Percentiles rank a stretch among this genome's conserved stretches.
These are phyloP conservation scores for Adansonia grandidieri DNA, from an alignment of 441 rosid species.

Conservation along the genomic window DNA sequence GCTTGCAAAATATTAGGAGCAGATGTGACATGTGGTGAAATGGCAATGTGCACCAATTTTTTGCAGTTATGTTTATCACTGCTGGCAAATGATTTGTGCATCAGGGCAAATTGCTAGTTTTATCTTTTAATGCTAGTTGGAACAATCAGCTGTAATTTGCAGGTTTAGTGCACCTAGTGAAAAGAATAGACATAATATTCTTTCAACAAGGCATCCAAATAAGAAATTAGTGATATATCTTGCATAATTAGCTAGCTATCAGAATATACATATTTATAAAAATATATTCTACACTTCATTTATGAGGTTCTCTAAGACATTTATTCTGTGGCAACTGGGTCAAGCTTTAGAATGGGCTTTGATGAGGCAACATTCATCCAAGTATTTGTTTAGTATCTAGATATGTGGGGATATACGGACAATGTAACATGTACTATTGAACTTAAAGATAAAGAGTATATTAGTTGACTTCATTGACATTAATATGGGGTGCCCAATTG, in stretches of 20 bases:
- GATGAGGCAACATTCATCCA: constrained; percentile 83
- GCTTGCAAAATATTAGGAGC: constrained; percentile 89
- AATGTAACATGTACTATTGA: constrained; percentile 75
- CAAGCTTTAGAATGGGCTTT: constrained; percentile 98
- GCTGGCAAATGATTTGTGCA: constrained; percentile 17
- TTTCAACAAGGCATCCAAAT: neutral
- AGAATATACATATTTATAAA: neutral
- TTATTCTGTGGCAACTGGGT: constrained; percentile 51
- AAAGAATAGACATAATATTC: neutral
- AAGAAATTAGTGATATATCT: constrained; percentile 8
- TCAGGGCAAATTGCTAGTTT: constrained; percentile 7
- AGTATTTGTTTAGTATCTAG: constrained; percentile 89
- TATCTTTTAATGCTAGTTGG: constrained; percentile 12
- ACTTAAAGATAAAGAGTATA: constrained; percentile 79
- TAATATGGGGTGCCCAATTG: constrained; percentile 97
- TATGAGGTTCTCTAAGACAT: neutral
- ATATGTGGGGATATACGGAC: constrained; percentile 84
- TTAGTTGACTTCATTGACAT: constrained; percentile 85
- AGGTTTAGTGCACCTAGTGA: neutral
- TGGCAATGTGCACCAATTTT: constrained; percentile 97
- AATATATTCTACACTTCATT: constrained; percentile 3
- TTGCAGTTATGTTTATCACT: constrained; percentile 64
- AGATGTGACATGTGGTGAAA: constrained; percentile 93
- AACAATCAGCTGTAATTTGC: constrained; percentile 15
- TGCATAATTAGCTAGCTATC: neutral